phyloP scores from a whole-genome alignment of 2,329 filamentous ascomycete genomes.

The Westerdykella ornata region DNA sequence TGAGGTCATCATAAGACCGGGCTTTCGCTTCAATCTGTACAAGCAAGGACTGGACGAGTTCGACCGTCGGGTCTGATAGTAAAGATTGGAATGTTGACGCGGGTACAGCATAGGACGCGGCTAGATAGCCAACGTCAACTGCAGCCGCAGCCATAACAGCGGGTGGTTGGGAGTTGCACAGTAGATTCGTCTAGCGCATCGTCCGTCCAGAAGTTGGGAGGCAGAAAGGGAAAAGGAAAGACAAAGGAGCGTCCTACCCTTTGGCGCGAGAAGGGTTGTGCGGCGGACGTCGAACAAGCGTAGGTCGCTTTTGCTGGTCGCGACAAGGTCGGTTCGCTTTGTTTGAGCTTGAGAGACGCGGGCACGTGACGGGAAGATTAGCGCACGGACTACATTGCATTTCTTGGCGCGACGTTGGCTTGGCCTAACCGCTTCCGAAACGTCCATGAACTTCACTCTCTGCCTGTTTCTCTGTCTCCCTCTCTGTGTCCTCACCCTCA shows the following conservation, averaged over 20 bases:
- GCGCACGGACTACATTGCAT: not conserved
- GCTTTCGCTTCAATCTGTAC: constrained; percentile 70
- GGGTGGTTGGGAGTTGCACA: constrained; percentile 7
- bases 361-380: not conserved
- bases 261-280: not conserved
- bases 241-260: constrained; percentile 18
- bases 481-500: not conserved
- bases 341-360: not conserved
- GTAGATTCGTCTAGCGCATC: constrained; percentile 19
- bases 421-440: no score
- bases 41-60: constrained; percentile 70
- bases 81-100: constrained; percentile 56
- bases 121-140: constrained; percentile 66
- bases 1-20: constrained; percentile 72
- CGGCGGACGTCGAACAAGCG: not conserved
- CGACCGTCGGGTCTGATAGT: constrained; percentile 63
- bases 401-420: not conserved
- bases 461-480: not conserved
- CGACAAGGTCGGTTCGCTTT: not conserved
- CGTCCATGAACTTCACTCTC: no score
- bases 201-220: constrained; percentile 4
- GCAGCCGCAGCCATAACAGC: constrained; percentile 52
- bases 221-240: constrained; percentile 7
- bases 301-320: not conserved
- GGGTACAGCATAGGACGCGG: constrained; percentile 63